Conservation (phyloP, 495 filamentous ascomycete species). For the Sabuloglossum arenarium region DNA sequence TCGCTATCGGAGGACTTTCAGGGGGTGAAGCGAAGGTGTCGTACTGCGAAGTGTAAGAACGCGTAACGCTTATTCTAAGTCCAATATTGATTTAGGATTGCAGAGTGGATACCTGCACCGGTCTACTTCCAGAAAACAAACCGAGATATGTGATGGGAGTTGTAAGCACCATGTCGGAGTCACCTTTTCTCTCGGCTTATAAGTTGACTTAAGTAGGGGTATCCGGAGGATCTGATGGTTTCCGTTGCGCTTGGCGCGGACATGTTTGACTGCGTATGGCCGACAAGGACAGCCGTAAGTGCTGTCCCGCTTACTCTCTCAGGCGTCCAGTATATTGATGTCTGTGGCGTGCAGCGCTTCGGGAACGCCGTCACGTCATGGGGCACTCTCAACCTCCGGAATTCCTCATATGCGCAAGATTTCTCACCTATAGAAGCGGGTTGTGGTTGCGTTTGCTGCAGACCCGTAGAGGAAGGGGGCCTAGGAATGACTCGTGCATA, state of each 20-base stretch:
- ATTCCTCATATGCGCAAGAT: constrained; percentile 53
- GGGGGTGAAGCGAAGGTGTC: constrained; percentile 59
- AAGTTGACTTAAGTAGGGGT: constrained; percentile 31
- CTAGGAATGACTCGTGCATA: constrained; percentile 76
- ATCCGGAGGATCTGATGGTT: constrained; percentile 86
- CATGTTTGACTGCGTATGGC: constrained; percentile 99
- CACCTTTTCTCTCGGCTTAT: not conserved
- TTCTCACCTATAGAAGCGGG: constrained; percentile 64
- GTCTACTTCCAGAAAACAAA: constrained; percentile 66
- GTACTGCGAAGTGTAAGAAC: constrained; percentile 27
- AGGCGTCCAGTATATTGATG: not conserved
- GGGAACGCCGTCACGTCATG: constrained; percentile 74
- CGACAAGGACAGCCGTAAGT: constrained; percentile 67
- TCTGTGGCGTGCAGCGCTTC: constrained; percentile 34
- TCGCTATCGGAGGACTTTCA: constrained; percentile 86
- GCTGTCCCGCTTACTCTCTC: not conserved
- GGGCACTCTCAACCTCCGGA: constrained; percentile 66
- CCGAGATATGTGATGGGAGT: constrained; percentile 98
- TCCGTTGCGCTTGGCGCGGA: constrained; percentile 85
- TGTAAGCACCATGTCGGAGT: constrained; percentile 18
- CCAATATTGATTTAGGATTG: not conserved
- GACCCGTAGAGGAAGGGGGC: constrained; percentile 41
- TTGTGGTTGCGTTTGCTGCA: constrained; percentile 64
- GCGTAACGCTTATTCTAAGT: not conserved
- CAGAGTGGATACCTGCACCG: constrained; percentile 71